A percentile compares a stretch with the other conserved stretches of the same genome.
phyloP scores from a whole-genome alignment of 805 yeast species.

The Metschnikowia dekortorum region DNA sequence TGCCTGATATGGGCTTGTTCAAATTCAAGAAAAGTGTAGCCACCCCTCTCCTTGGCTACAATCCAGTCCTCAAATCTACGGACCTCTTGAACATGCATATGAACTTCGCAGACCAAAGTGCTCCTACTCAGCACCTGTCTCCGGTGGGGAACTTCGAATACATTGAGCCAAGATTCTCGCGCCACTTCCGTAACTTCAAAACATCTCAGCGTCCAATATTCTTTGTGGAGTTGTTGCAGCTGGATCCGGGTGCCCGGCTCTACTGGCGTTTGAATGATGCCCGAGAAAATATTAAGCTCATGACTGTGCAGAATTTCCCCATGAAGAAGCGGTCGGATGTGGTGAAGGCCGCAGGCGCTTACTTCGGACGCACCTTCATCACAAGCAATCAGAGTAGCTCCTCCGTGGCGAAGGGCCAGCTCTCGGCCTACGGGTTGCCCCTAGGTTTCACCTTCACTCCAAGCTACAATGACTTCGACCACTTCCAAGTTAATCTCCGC shows the following conservation, averaged over 20 bases:
- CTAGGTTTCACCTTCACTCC: constrained; percentile 10
- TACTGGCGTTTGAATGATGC: constrained; percentile 14
- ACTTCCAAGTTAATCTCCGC: constrained; percentile 8
- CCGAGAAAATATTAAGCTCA: constrained; percentile 8
- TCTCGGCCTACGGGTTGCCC: constrained; percentile 13
- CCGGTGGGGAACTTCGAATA: constrained; percentile 4
- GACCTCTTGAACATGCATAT: constrained; percentile 16
- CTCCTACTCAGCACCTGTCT: neutral
- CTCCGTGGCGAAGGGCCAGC: constrained; percentile 4
- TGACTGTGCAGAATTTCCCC: constrained; percentile 9
- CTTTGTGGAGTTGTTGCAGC: constrained; percentile 15
- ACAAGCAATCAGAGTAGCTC: constrained; percentile 8
- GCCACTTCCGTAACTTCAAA: constrained; percentile 5
- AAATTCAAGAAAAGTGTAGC: neutral
- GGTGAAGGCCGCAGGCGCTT: constrained; percentile 7
- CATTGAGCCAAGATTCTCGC: constrained; percentile 4
- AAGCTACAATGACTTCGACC: constrained; percentile 6
- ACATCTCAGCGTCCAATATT: constrained; percentile 11
- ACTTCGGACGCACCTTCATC: constrained; percentile 8
- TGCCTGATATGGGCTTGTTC: neutral
- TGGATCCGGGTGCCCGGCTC: constrained; percentile 17
- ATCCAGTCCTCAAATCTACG: constrained; percentile 12
- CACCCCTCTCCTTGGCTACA: constrained; percentile 10
- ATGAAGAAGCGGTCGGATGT: constrained; percentile 3
- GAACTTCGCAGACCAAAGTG: constrained; percentile 4